Percentiles rank a stretch among this genome's conserved stretches.
Evolutionary conservation across 495 filamentous ascomycete species (phyloP).

Genomic region (Wilcoxina mikolae): DNA sequence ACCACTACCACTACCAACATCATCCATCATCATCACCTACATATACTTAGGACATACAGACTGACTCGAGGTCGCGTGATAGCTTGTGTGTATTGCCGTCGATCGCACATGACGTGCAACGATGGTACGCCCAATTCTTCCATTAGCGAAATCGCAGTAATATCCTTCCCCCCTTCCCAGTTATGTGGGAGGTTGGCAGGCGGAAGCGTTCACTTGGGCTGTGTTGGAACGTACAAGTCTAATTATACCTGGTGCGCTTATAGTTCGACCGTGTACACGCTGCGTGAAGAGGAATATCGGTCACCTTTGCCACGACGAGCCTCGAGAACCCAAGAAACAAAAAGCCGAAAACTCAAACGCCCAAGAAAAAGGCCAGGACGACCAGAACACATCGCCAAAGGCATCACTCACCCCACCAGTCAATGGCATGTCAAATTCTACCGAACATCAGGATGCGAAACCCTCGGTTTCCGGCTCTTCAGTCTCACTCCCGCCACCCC

Average conservation of each 20-base stretch:
- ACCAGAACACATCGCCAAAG: conserved; percentile 42
- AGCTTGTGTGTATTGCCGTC: conserved; percentile 98
- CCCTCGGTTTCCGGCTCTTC: conserved; percentile 15
- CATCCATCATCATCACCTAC: too few species aligned
- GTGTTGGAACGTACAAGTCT: not conserved
- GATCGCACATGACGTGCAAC: conserved; percentile 99
- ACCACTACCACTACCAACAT: conserved; percentile 18
- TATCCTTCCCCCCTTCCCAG: conserved; percentile 22
- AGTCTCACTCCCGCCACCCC: conserved; percentile 23
- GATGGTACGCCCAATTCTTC: conserved; percentile 53
- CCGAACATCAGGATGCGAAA: conserved; percentile 25
- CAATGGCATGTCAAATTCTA: conserved; percentile 27
- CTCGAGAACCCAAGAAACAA: conserved; percentile 64
- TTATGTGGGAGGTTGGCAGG: not conserved
- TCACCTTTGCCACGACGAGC: conserved; percentile 96
- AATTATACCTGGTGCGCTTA: conserved; percentile 18
- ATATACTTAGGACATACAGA: conserved; percentile 29
- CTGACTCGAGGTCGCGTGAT: conserved; percentile 37
- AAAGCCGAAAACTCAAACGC: conserved; percentile 42
- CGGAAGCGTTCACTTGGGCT: not conserved
- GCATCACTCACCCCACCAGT: conserved; percentile 30
- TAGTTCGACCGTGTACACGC: conserved; percentile 91
- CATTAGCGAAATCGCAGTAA: conserved; percentile 3
- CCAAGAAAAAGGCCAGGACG: conserved; percentile 43
- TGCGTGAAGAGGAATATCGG: conserved; percentile 99